Conservation (phyloP, 805 yeast genomes). For the Zygotorulaspora florentina region DNA sequence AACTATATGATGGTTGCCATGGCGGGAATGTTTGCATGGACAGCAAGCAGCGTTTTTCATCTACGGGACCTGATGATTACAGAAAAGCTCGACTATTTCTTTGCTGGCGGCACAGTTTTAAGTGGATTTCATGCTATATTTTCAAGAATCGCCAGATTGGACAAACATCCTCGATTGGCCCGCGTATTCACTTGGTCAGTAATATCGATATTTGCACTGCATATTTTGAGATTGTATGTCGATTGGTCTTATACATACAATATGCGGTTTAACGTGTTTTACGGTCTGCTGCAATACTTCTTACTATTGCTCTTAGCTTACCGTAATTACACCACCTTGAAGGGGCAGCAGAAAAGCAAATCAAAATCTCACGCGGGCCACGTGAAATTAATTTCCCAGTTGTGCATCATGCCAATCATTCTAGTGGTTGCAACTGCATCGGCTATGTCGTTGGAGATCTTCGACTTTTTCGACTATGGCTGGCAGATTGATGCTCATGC, state of each 20-base stretch:
- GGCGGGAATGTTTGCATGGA: constrained; percentile 84
- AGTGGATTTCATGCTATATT: constrained; percentile 70
- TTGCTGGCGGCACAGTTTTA: constrained; percentile 86
- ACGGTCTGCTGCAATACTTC: constrained; percentile 73
- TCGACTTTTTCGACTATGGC: constrained; percentile 75
- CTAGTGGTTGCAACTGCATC: constrained; percentile 50
- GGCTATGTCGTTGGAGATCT: constrained; percentile 87
- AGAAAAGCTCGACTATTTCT: constrained; percentile 84
- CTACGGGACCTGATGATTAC: constrained; percentile 75
- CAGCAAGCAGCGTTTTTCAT: constrained; percentile 81
- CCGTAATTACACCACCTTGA: constrained; percentile 30
- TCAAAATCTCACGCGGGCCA: constrained; percentile 3
- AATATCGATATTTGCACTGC: constrained; percentile 51
- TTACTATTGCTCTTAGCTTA: constrained; percentile 32
- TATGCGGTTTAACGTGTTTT: constrained; percentile 80
- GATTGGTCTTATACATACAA: constrained; percentile 92
- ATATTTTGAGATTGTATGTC: constrained; percentile 57
- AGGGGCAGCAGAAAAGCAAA: constrained; percentile 8
- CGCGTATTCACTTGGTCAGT: constrained; percentile 41
- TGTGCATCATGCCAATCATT: constrained; percentile 45
- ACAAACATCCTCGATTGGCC: constrained; percentile 37
- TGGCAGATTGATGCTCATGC: constrained; percentile 87
- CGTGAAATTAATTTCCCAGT: constrained; percentile 13
- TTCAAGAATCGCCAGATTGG: constrained; percentile 58
- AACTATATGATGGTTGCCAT: constrained; percentile 41